These are phyloP conservation scores for Isatis lusitanica DNA, from an alignment of 441 rosid genomes.

Conservation along the genomic window DNA sequence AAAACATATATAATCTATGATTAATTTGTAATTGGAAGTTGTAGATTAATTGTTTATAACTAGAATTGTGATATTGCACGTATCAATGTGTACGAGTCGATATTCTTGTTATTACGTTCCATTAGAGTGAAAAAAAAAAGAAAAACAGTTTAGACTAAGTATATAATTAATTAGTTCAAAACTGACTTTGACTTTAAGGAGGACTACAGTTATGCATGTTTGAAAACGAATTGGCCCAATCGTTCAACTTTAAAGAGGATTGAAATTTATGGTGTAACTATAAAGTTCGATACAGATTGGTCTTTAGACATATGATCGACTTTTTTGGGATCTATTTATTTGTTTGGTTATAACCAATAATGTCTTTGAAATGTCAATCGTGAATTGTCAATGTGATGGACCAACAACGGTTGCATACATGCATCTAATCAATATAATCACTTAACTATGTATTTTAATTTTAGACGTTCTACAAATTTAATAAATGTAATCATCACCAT, in stretches of 20 bases:
- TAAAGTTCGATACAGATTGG: slow-evolving; percentile 22
- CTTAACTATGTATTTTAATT: not conserved
- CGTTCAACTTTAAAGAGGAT: not conserved
- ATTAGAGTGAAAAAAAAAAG: not conserved
- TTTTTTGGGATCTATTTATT: not conserved
- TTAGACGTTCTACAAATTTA: not conserved
- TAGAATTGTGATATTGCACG: slow-evolving; percentile 4
- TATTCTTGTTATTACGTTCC: not conserved
- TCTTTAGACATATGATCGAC: slow-evolving; percentile 13
- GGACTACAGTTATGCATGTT: not conserved
- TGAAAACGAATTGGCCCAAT: slow-evolving; percentile 9
- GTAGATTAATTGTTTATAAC: not conserved
- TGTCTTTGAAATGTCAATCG: too few species aligned
- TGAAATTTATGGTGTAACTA: slow-evolving; percentile 9
- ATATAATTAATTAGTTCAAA: not conserved
- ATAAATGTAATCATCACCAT: not conserved
- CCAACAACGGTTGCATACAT: slow-evolving; percentile 15
- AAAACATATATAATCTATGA: slow-evolving; percentile 5
- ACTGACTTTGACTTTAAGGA: slow-evolving; percentile 3
- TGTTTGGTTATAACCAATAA: slow-evolving; percentile 21
- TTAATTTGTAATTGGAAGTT: slow-evolving; percentile 4
- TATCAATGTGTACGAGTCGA: not conserved
- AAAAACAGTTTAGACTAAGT: too few species aligned
- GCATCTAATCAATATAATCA: slow-evolving; percentile 5
- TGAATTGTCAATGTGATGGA: slow-evolving; percentile 30